Percentiles rank a stretch among this genome's conserved stretches.
These are phyloP conservation scores for Stephanodiscus minutulus DNA, from an alignment of 108 stramenopile species.

Conservation along the genomic window DNA sequence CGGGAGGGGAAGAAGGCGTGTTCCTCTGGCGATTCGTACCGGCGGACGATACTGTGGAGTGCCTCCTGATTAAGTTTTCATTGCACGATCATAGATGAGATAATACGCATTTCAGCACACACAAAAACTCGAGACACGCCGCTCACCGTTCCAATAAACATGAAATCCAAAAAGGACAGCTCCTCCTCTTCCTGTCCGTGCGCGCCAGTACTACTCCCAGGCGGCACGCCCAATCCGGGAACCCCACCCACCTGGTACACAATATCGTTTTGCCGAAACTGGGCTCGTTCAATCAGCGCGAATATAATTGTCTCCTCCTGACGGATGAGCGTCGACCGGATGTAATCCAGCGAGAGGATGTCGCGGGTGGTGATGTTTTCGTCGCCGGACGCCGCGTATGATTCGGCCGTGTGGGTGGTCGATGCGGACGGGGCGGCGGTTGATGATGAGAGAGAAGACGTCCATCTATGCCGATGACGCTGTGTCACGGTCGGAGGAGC, in stretches of 20 bases:
- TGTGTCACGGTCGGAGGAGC: constrained; percentile 11
- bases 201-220: constrained; percentile 29
- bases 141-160: constrained; percentile 91
- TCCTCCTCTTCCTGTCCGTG: constrained; percentile 43
- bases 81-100: background rate
- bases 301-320: constrained; percentile 99
- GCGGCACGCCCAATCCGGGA: constrained; percentile 60
- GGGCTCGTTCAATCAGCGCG: constrained; percentile 96
- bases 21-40: constrained; percentile 99
- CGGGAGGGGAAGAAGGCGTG: constrained; percentile 93
- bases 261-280: constrained; percentile 86
- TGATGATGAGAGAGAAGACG: constrained; percentile 8
- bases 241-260: constrained; percentile 85
- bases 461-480: constrained; percentile 10
- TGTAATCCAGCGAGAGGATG: constrained; percentile 81
- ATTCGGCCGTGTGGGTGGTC: background rate
- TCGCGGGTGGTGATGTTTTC: constrained; percentile 75
- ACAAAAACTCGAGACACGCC: background rate
- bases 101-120: constrained; percentile 1
- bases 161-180: constrained; percentile 90
- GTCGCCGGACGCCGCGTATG: constrained; percentile 3
- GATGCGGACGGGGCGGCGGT: constrained; percentile 7
- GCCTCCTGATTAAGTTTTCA: constrained; percentile 59
- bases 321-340: constrained; percentile 87
- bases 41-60: constrained; percentile 90